These are phyloP conservation scores for Solanum hybrid DNA, from an alignment of 305 asterid genomes.

Conservation along the genomic window DNA sequence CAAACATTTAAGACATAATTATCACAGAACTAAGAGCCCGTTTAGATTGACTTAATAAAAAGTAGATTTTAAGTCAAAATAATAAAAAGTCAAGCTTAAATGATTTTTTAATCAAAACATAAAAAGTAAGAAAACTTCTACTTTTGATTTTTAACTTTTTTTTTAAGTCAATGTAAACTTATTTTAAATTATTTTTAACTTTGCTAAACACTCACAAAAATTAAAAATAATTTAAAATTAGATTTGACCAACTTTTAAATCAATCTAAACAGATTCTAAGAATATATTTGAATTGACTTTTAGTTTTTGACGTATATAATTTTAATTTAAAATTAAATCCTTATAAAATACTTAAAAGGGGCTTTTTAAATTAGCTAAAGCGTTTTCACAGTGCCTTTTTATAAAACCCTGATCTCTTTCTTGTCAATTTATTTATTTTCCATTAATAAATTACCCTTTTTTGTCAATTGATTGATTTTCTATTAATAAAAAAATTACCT, in stretches of 20 bases:
- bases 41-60: too few relatives aligned
- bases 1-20: background rate
- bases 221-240: too few relatives aligned
- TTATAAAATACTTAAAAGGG: background rate
- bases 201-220: background rate
- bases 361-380: background rate
- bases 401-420: background rate
- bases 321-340: too few relatives aligned
- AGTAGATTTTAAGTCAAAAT: too few relatives aligned
- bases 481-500: background rate
- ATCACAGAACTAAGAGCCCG: background rate
- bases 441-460: background rate
- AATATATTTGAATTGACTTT: background rate
- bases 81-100: too few relatives aligned
- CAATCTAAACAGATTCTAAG: too few relatives aligned
- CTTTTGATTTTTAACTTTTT: too few relatives aligned
- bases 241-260: background rate
- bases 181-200: too few relatives aligned
- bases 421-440: background rate
- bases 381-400: background rate
- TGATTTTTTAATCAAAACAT: too few relatives aligned
- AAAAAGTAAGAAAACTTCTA: background rate
- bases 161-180: background rate
- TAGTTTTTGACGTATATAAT: background rate
- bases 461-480: background rate